Evolutionary conservation across 2,329 filamentous ascomycete species (phyloP).

Genomic region (Triangularia setosa): DNA sequence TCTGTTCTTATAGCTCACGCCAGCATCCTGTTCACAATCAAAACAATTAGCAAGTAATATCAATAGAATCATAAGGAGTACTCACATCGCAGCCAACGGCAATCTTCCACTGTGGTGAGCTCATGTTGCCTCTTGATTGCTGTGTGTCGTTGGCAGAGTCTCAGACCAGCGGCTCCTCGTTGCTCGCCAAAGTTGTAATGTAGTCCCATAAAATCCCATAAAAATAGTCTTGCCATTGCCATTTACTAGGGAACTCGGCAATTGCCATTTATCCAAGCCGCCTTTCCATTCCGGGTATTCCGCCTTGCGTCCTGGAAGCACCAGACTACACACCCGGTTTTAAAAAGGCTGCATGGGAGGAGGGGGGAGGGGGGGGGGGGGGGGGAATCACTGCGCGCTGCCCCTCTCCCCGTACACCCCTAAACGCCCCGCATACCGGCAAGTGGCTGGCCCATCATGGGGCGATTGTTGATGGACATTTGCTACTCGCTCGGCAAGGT

Average conservation of each 20-base stretch:
- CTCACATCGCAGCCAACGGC: conserved; percentile 53
- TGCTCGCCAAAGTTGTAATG: conserved; percentile 10
- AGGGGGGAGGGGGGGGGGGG: conserved; percentile 20
- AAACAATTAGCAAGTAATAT: conserved; percentile 6
- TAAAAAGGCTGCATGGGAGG: conserved; percentile 11
- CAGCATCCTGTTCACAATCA: conserved; percentile 54
- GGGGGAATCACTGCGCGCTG: conserved; percentile 19
- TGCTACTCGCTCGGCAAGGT: background rate
- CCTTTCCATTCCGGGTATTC: conserved; percentile 25
- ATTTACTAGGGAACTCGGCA: conserved; percentile 1
- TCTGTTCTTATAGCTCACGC: conserved; percentile 72
- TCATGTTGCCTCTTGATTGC: conserved; percentile 33
- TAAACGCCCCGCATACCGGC: conserved; percentile 17
- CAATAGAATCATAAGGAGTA: conserved; percentile 5
- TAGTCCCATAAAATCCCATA: conserved; percentile 4
- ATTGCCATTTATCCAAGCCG: conserved; percentile 26
- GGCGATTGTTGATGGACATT: conserved; percentile 11
- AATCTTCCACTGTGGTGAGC: conserved; percentile 47
- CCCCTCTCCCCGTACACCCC: conserved; percentile 21
- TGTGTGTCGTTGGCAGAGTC: conserved; percentile 10
- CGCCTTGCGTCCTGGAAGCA: conserved; percentile 14
- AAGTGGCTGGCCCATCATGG: conserved; percentile 20
- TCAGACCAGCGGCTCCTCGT: conserved; percentile 10
- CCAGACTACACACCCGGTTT: conserved; percentile 11
- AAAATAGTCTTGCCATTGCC: conserved; percentile 16